Conservation (phyloP, 1,139 yeast species). For the Pichia sp. region DNA sequence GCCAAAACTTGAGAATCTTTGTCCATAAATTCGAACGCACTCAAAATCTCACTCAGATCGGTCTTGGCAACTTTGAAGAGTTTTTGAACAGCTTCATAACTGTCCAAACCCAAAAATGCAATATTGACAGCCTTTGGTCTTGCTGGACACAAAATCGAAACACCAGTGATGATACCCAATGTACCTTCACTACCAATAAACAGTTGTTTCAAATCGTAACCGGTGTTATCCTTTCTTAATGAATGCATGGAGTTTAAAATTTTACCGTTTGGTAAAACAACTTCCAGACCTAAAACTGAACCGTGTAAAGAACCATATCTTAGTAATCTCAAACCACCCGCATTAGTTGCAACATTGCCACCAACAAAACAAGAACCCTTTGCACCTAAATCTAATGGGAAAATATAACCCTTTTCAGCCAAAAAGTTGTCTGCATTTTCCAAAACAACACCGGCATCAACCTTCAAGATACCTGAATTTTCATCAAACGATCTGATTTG, state of each 20-base stretch:
- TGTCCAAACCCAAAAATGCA: slow-evolving; percentile 76
- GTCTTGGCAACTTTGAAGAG: slow-evolving; percentile 73
- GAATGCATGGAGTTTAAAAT: slow-evolving; percentile 73
- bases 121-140: slow-evolving; percentile 84
- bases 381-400: slow-evolving; percentile 94
- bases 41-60: slow-evolving; percentile 76
- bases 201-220: slow-evolving; percentile 84
- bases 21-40: slow-evolving; percentile 97
- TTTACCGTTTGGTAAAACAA: slow-evolving; percentile 84
- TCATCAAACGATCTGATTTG: slow-evolving; percentile 74
- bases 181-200: slow-evolving; percentile 95
- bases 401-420: slow-evolving; percentile 76
- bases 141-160: slow-evolving; percentile 86
- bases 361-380: slow-evolving; percentile 97
- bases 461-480: slow-evolving; percentile 77
- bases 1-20: slow-evolving; percentile 62
- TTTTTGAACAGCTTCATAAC: slow-evolving; percentile 74
- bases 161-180: slow-evolving; percentile 82
- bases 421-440: slow-evolving; percentile 79
- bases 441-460: slow-evolving; percentile 86
- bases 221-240: slow-evolving; percentile 88
- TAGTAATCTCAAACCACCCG: slow-evolving; percentile 86
- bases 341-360: slow-evolving; percentile 93
- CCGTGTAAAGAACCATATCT: slow-evolving; percentile 95
- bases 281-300: slow-evolving; percentile 83